Base-by-base conservation (phyloP, 208 protist genomes). In the Strigomonas oncopelti region DNA sequence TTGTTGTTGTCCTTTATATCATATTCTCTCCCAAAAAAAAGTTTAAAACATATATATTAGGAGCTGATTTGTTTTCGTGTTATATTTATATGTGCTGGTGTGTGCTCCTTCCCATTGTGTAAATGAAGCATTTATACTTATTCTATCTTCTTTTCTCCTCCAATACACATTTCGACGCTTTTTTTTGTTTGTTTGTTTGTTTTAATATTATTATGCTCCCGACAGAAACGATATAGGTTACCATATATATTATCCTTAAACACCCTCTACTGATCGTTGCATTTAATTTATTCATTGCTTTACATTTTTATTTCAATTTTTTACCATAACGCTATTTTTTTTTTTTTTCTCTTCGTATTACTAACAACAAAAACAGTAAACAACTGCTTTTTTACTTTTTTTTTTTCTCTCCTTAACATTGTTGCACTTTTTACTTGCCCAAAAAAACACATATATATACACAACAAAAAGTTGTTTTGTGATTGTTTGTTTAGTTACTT, bases 141-240 rank as follows among this genome's bases (percentile, higher is more conserved):
- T 14, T 45, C 9, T 45, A 14, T 14, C 38, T 18, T 14, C 38
- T 45, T 45, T 45, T 45, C 14, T 45, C 38, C 14, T 45, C 38
- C 14, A 18, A 45, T 45, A 18, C 7, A 18, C 14, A 18, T 25
- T 56, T 56, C 13, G n/a, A 25, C 25, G 16, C 25, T 55, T 67
- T 55, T 67, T 57, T 7, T 8, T 67, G 20, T 67, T 42, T 57
- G 51, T 46, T 14, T 67, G 5, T 60, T 67, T 60, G 11, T 67
- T 61, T 67, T 61, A 63, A 25, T 61, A 31, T 67, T 14, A 63
- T 57, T 57, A 5, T 57, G 53, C 34, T 25, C 34, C 8, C 56
- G 13, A 38, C 25, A 38, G 18, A 34, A 38, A 18, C 16, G 22
- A 31, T 61, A 34, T 61, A 20, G 13, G 22, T 25, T 57, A 57